Conservation (phyloP, 2,329 filamentous ascomycete species). For the Pleoardoris graminearum region DNA sequence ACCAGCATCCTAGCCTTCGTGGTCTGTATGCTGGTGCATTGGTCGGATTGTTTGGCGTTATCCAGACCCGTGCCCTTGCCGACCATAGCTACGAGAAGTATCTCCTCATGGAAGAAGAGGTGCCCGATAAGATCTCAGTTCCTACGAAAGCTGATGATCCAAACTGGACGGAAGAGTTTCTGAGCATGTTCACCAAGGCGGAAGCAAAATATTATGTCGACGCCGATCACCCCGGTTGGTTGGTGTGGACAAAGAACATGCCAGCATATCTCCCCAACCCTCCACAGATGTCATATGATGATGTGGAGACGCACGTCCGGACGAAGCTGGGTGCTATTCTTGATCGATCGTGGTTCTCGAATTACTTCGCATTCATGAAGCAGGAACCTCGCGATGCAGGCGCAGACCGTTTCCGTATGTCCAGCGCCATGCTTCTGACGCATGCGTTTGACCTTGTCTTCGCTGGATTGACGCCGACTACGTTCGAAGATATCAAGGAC, state of each 20-base stretch:
- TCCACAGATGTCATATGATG: slow-evolving; percentile 74
- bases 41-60: slow-evolving; percentile 73
- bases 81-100: slow-evolving; percentile 87
- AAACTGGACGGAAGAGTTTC: slow-evolving; percentile 76
- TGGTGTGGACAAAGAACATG: slow-evolving; percentile 91
- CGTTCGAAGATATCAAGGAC: slow-evolving; percentile 85
- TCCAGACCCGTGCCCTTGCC: slow-evolving; percentile 85
- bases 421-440: slow-evolving; percentile 82
- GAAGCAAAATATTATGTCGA: slow-evolving; percentile 89
- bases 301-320: slow-evolving; percentile 73
- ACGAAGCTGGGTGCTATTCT: slow-evolving; percentile 79
- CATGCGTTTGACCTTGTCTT: slow-evolving; percentile 90
- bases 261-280: slow-evolving; percentile 76
- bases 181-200: slow-evolving; percentile 75
- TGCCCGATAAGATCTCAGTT: slow-evolving; percentile 76
- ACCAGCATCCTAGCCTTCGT: slow-evolving; percentile 85
- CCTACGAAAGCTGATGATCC: slow-evolving; percentile 70
- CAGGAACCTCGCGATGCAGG: slow-evolving; percentile 86
- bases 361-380: slow-evolving; percentile 91
- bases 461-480: slow-evolving; percentile 74
- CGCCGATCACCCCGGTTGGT: slow-evolving; percentile 89
- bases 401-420: slow-evolving; percentile 86
- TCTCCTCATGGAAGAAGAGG: slow-evolving; percentile 75
- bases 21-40: slow-evolving; percentile 81
- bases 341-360: slow-evolving; percentile 81